phyloP scores from a whole-genome alignment of 2,329 filamentous ascomycete species.

The Endothia cerciana region DNA sequence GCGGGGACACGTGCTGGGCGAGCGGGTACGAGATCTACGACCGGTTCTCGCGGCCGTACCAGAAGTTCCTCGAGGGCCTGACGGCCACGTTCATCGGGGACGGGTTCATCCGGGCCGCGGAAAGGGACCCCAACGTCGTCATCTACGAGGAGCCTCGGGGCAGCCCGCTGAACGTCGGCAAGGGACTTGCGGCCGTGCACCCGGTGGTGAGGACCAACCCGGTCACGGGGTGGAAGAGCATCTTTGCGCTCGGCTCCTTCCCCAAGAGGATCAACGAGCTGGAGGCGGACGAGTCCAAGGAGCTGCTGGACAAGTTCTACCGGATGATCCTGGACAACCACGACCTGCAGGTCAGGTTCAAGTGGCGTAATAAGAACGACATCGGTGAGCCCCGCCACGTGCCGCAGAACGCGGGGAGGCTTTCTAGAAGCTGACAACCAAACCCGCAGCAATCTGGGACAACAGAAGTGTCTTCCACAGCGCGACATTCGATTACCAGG shows the following conservation, averaged over 20 bases:
- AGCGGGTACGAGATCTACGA: slow-evolving; percentile 66
- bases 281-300: slow-evolving; percentile 22
- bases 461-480: slow-evolving; percentile 29
- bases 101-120: slow-evolving; percentile 43
- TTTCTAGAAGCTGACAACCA: too few relatives aligned
- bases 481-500: slow-evolving; percentile 28
- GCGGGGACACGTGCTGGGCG: slow-evolving; percentile 64
- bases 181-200: slow-evolving; percentile 33
- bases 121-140: slow-evolving; percentile 34
- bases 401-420: background rate
- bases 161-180: slow-evolving; percentile 25
- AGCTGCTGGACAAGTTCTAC: slow-evolving; percentile 27
- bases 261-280: slow-evolving; percentile 35
- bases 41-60: slow-evolving; percentile 53
- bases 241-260: slow-evolving; percentile 35
- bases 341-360: slow-evolving; percentile 29
- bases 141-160: slow-evolving; percentile 43
- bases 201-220: slow-evolving; percentile 37
- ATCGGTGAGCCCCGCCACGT: slow-evolving; percentile 14
- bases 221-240: slow-evolving; percentile 36
- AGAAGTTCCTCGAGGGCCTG: slow-evolving; percentile 55
- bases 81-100: slow-evolving; percentile 51
- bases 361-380: slow-evolving; percentile 29
- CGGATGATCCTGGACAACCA: slow-evolving; percentile 24
- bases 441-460: slow-evolving; percentile 26